A percentile compares a stretch with the other conserved stretches of the same genome.
These are phyloP conservation scores for Dalbergia cultrata DNA, from an alignment of 306 rosid species.

Conservation along the genomic window DNA sequence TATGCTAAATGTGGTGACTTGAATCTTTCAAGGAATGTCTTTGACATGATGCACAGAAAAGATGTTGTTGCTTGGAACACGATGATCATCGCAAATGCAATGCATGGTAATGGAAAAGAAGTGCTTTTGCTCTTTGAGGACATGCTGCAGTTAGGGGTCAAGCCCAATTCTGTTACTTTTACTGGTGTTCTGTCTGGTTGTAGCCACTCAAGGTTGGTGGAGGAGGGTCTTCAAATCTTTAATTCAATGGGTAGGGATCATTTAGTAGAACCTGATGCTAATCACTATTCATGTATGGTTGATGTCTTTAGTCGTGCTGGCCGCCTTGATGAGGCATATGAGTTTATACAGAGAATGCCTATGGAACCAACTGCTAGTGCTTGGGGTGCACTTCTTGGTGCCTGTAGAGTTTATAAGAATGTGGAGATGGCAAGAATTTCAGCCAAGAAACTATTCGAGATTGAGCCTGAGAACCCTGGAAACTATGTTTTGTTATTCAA, in stretches of 20 bases:
- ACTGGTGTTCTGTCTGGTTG: conserved; percentile 67
- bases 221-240: conserved; percentile 55
- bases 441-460: conserved; percentile 58
- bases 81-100: conserved; percentile 64
- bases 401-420: conserved; percentile 63
- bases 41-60: conserved; percentile 51
- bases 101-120: conserved; percentile 70
- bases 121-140: conserved; percentile 54
- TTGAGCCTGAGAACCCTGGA: conserved; percentile 67
- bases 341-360: conserved; percentile 62
- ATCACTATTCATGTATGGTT: conserved; percentile 64
- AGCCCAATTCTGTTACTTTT: conserved; percentile 63
- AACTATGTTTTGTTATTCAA: conserved; percentile 58
- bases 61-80: conserved; percentile 71
- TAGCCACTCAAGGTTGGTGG: conserved; percentile 67
- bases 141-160: conserved; percentile 54
- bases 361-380: conserved; percentile 63
- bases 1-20: conserved; percentile 69
- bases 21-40: conserved; percentile 56
- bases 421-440: conserved; percentile 61
- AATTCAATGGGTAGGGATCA: conserved; percentile 61
- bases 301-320: conserved; percentile 67
- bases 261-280: conserved; percentile 56
- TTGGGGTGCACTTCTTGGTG: conserved; percentile 73
- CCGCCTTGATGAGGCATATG: conserved; percentile 58